phyloP scores from a whole-genome alignment of 805 yeast species.

The Saitoella complicata region DNA sequence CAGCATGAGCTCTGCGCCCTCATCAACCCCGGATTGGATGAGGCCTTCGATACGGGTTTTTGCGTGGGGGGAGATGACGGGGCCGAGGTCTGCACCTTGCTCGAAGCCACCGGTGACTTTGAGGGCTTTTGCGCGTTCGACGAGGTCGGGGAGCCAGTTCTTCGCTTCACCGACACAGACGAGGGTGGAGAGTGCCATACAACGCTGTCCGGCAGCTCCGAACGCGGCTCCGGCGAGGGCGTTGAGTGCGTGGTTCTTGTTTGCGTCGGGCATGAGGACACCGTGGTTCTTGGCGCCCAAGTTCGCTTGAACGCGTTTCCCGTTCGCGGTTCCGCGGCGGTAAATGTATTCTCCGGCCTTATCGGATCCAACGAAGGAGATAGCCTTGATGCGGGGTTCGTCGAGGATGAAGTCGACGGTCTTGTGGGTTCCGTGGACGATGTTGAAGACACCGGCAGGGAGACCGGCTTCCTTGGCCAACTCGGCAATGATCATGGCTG shows the following conservation, averaged over 20 bases:
- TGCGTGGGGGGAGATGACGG: constrained; percentile 48
- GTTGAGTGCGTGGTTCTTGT: constrained; percentile 43
- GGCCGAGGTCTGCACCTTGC: constrained; percentile 48
- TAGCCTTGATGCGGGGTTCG: constrained; percentile 60
- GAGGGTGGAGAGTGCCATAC: constrained; percentile 62
- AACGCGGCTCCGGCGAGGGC: constrained; percentile 62
- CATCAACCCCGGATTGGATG: constrained; percentile 39
- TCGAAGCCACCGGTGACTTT: constrained; percentile 54
- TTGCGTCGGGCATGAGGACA: constrained; percentile 57
- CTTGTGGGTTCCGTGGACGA: constrained; percentile 57
- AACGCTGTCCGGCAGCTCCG: constrained; percentile 76
- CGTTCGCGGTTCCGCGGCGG: constrained; percentile 45
- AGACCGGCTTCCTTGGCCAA: constrained; percentile 57
- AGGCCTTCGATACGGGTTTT: constrained; percentile 38
- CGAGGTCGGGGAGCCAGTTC: constrained; percentile 47
- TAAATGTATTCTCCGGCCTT: constrained; percentile 63
- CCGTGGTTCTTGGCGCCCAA: constrained; percentile 70
- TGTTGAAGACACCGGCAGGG: constrained; percentile 43
- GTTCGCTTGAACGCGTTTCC: constrained; percentile 63
- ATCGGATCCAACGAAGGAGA: constrained; percentile 68
- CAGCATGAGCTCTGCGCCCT: constrained; percentile 46
- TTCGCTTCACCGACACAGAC: constrained; percentile 52
- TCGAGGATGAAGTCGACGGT: constrained; percentile 55
- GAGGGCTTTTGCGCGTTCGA: constrained; percentile 39
- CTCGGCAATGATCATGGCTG: constrained; percentile 58